A percentile compares a stretch with the other conserved stretches of the same genome.
These are phyloP conservation scores for Emmonsiellopsis sp. DNA, from an alignment of 2,329 filamentous ascomycete species.

Conservation along the genomic window DNA sequence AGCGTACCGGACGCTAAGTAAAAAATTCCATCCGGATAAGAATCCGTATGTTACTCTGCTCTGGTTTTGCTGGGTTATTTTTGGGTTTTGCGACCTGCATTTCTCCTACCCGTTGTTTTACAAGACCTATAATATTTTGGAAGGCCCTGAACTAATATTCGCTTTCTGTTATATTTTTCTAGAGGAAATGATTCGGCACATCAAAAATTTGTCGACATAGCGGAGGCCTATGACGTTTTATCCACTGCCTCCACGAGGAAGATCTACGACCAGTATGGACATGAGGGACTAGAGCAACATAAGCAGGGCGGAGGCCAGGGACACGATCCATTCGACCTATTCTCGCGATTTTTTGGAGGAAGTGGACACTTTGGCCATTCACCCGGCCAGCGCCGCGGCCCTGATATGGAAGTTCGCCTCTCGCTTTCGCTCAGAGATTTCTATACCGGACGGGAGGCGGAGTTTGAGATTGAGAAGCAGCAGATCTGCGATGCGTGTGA, in stretches of 20 bases:
- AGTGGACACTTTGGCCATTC: conserved; percentile 71
- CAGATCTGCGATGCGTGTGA: conserved; percentile 88
- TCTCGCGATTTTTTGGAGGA: conserved; percentile 93
- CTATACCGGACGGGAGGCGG: conserved; percentile 78
- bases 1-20: conserved; percentile 83
- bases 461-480: conserved; percentile 89
- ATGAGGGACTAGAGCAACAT: conserved; percentile 80
- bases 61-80: background rate
- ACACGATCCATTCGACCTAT: conserved; percentile 91
- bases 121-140: background rate
- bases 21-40: conserved; percentile 96
- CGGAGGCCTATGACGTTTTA: conserved; percentile 90
- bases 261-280: conserved; percentile 89
- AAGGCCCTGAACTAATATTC: background rate
- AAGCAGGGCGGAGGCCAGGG: conserved; percentile 55
- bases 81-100: background rate
- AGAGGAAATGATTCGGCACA: conserved; percentile 72
- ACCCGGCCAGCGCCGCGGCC: conserved; percentile 66
- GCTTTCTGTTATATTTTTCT: conserved; percentile 1
- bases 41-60: conserved; percentile 60
- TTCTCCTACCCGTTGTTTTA: background rate
- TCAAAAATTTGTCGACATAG: conserved; percentile 85
- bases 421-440: conserved; percentile 76
- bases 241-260: conserved; percentile 68
- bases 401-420: conserved; percentile 80